phyloP scores from a whole-genome alignment of 192 early-diverging fungal species.

The Gaertneriomyces semiglobifer region DNA sequence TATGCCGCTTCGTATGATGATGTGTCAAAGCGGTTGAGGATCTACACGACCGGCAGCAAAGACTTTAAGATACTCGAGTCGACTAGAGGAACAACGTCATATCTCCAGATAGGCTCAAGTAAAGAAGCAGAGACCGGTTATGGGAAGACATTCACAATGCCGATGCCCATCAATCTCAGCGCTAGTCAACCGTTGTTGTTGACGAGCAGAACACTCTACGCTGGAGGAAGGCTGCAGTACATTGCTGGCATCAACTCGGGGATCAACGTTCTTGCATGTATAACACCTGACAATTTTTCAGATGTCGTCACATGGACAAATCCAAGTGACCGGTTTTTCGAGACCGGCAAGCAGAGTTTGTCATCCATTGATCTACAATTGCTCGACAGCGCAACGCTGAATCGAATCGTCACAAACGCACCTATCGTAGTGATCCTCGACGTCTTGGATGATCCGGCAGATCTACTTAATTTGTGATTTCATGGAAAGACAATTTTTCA shows the following conservation, averaged over 20 bases:
- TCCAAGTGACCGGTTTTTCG: background rate
- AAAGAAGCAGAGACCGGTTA: constrained; percentile 7
- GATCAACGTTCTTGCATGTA: constrained; percentile 8
- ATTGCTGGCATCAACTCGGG: background rate
- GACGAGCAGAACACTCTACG: no score
- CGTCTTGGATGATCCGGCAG: background rate
- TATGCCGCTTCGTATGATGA: background rate
- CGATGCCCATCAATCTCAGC: no score
- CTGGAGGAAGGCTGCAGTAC: background rate
- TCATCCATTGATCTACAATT: background rate
- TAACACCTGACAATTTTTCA: background rate
- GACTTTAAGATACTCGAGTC: constrained; percentile 5
- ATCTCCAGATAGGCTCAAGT: background rate
- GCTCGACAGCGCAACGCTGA: no score
- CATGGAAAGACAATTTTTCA: no score
- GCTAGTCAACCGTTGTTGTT: no score
- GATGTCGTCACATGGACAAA: constrained; percentile 10
- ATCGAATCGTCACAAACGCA: background rate
- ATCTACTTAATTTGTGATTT: background rate
- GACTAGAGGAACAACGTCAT: background rate
- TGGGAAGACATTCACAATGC: background rate
- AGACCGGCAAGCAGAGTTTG: background rate
- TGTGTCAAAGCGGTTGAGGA: background rate
- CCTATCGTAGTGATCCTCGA: background rate
- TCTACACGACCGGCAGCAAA: background rate